Conservation (phyloP, 495 filamentous ascomycete species). For the Thermothielavioides terrestris region DNA sequence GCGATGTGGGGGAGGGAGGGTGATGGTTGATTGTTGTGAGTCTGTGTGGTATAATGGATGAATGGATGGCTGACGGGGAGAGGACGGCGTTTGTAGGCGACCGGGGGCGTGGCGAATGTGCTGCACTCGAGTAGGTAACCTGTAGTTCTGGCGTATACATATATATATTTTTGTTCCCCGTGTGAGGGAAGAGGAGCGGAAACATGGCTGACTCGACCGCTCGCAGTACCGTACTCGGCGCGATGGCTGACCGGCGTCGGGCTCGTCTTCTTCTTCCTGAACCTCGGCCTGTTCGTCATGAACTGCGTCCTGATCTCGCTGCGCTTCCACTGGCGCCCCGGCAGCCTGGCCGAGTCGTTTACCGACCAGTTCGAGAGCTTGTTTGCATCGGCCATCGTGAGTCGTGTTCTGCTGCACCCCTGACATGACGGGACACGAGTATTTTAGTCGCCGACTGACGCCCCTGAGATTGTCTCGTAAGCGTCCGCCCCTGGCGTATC, state of each 20-base stretch:
- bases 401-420: no score
- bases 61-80: neutral
- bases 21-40: neutral
- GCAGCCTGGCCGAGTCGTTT: slow-evolving; percentile 64
- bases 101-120: slow-evolving; percentile 75
- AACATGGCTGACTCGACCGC: no score
- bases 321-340: slow-evolving; percentile 62
- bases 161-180: no score
- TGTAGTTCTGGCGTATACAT: no score
- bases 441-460: neutral
- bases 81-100: slow-evolving; percentile 40
- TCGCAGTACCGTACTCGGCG: slow-evolving; percentile 61
- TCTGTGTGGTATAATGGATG: neutral
- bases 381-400: slow-evolving; percentile 65
- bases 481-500: neutral
- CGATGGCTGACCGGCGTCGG: slow-evolving; percentile 64
- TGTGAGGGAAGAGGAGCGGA: no score
- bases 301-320: slow-evolving; percentile 59
- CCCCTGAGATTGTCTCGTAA: slow-evolving; percentile 8
- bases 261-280: slow-evolving; percentile 64
- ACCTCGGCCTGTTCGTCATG: slow-evolving; percentile 61
- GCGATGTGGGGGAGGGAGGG: neutral
- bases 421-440: no score
- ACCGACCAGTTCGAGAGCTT: slow-evolving; percentile 71
- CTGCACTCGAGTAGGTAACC: slow-evolving; percentile 57